Evolutionary conservation across 2,329 filamentous ascomycete genomes (phyloP).

Genomic region (Neofusicoccum ribis): DNA sequence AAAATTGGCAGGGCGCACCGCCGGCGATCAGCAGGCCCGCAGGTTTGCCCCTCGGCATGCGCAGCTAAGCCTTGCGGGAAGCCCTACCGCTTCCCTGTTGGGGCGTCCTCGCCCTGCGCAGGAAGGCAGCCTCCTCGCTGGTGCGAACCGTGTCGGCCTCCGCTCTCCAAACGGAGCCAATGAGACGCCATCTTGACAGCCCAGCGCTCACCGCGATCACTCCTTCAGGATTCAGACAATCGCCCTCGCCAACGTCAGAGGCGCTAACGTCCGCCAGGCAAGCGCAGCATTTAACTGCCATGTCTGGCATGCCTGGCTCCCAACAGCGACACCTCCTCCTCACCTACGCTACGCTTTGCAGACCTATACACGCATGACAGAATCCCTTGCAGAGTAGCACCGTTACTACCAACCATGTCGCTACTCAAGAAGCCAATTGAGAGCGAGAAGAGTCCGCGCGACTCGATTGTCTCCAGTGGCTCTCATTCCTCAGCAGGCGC

Average conservation of each 20-base stretch:
- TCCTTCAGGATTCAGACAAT: slow-evolving; percentile 2
- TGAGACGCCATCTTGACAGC: too few species aligned
- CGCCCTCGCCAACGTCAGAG: background rate
- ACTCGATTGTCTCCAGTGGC: background rate
- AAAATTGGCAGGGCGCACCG: slow-evolving; percentile 6
- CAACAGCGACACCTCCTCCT: background rate
- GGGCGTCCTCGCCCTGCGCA: too few species aligned
- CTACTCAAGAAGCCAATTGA: background rate
- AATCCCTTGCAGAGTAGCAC: background rate
- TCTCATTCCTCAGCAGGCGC: background rate
- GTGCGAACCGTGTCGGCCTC: background rate
- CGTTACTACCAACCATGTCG: background rate
- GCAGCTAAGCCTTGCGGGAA: slow-evolving; percentile 11
- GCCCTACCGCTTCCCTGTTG: background rate
- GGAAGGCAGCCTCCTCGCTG: background rate
- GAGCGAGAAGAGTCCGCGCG: slow-evolving; percentile 33
- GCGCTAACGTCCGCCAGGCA: background rate
- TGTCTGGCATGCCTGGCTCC: background rate
- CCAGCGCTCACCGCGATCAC: background rate
- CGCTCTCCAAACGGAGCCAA: background rate
- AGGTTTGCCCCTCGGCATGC: background rate
- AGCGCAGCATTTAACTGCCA: background rate
- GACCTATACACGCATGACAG: background rate
- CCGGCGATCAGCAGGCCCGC: background rate
- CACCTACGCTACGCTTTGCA: background rate